Evolutionary conservation across 2,329 filamentous ascomycete species (phyloP).

Genomic region (Pestalotiopsis fici): DNA sequence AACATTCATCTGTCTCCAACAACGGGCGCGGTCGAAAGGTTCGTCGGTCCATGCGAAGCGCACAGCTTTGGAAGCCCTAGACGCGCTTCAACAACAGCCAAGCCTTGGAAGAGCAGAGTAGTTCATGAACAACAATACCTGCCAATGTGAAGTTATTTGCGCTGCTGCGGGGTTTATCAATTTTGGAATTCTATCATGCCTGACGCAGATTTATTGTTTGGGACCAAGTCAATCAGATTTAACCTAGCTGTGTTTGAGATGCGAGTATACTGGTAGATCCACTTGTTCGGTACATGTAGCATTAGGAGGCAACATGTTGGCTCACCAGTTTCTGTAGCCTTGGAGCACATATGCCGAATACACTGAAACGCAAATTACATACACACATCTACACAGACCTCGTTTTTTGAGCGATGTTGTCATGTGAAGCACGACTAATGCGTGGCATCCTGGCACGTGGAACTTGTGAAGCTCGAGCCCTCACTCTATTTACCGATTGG

Average conservation of each 20-base stretch:
- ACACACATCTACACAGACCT: neutral
- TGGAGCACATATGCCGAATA: neutral
- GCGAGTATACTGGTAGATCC: neutral
- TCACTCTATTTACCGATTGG: neutral
- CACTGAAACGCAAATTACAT: neutral
- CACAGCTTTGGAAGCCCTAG: constrained; percentile 2
- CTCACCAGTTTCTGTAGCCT: neutral
- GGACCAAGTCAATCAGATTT: neutral
- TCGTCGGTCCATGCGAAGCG: constrained; percentile 5
- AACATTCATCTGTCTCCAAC: neutral
- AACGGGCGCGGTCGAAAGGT: neutral
- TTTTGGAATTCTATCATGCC: neutral
- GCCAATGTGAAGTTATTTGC: neutral
- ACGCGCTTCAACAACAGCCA: neutral
- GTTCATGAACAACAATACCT: neutral
- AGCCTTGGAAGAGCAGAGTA: neutral
- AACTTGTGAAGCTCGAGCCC: neutral
- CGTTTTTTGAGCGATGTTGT: neutral
- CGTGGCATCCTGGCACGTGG: neutral
- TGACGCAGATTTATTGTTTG: neutral
- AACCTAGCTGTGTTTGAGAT: neutral
- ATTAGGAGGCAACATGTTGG: neutral
- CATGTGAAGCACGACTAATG: neutral
- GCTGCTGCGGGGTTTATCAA: neutral
- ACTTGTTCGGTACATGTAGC: neutral